Conservation (phyloP, 208 protist species). For the Leishmania lainsoni region DNA sequence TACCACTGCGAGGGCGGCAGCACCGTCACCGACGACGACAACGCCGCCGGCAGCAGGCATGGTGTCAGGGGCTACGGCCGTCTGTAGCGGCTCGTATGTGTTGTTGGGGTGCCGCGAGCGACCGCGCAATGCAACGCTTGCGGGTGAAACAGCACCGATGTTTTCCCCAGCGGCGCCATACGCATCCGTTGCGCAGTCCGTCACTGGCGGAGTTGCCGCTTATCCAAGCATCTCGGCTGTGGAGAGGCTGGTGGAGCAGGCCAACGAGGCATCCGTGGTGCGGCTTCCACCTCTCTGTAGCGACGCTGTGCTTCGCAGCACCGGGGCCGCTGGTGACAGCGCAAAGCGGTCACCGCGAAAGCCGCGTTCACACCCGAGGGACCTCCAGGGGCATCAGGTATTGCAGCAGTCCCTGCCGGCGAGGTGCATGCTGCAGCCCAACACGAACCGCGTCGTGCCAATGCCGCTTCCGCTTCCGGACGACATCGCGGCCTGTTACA, state of each 20-base stretch:
- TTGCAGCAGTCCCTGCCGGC: constrained; percentile 1
- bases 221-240: background rate
- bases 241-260: constrained; percentile 17
- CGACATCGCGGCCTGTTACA: constrained; percentile 14
- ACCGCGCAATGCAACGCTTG: background rate
- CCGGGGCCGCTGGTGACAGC: background rate
- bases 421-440: constrained; percentile 14
- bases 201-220: background rate
- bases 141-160: background rate
- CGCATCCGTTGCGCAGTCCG: too few species aligned
- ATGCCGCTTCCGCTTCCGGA: constrained; percentile 18
- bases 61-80: constrained; percentile 9
- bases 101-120: constrained; percentile 24
- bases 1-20: background rate
- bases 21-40: background rate
- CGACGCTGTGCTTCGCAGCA: background rate
- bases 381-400: background rate
- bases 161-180: background rate
- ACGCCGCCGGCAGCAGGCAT: background rate
- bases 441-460: constrained; percentile 16
- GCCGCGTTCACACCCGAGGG: background rate
- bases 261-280: constrained; percentile 9
- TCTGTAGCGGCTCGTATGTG: constrained; percentile 16
- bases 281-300: constrained; percentile 16
- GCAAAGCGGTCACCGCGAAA: background rate